Evolutionary conservation across 352 stramenopile species (phyloP), one percentile per base, ranked within the genome.

Genomic region (Pythium coloratum): DNA sequence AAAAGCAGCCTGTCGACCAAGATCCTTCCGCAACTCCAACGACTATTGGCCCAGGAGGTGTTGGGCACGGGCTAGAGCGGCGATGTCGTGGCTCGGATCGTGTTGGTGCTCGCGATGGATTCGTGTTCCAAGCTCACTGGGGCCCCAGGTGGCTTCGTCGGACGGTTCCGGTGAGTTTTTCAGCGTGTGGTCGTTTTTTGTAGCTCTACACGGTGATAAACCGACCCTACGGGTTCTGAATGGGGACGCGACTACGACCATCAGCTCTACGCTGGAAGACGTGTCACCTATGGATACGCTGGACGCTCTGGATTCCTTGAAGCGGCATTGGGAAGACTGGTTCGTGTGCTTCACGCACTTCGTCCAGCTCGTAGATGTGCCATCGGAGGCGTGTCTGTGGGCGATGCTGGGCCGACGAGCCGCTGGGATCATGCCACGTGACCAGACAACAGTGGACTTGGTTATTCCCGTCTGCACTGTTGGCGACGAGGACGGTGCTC

Each of bases 331-430:
- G 44, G 0, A 51, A 30, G 44, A 51, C 44, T 51, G 44, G 66
- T n/a, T 47, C 7, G 51, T 79, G 28, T 62, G 66, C 6, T 75
- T 75, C 36, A 72, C 51, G 33, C 65, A 79, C 14, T 79, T 76
- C 47, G 59, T 75, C 44, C 28, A 75, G 53, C 44, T 79, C 18
- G 12, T 33, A 0, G 7, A 62, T 2, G 30, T 72, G 47, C 73
- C 69, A n/a, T 64, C 36, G 10, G 54, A 75, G 18, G 30, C 61
- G 1, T 72, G 62, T 32, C 18, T 76, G n/a, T 79, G 66, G 73
- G 62, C 55, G 42, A 67, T 79, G 47, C 64, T 76, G 16, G 66
- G 55, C 3, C 59, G 61, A 20, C 62, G 64, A 26, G 55, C 65
- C 1, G 73, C 69, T 8, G 62, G 66, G 50, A 46, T 76, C 33